A percentile compares a stretch with the other conserved stretches of the same genome.
phyloP scores from a whole-genome alignment of 306 rosid species.

The Canavalia gladiata region DNA sequence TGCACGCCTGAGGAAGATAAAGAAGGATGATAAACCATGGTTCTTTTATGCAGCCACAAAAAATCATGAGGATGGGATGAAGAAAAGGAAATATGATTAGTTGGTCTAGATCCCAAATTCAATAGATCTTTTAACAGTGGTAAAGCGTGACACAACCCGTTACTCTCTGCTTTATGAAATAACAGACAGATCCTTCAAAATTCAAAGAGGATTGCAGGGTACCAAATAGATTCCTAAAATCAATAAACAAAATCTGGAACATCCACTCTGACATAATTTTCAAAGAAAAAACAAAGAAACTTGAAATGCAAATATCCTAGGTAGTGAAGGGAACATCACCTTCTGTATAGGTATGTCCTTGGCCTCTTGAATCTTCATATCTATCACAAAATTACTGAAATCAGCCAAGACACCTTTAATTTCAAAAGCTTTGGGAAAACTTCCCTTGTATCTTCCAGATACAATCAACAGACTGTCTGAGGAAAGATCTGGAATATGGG shows the following conservation, averaged over 20 bases:
- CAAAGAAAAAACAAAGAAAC: background rate
- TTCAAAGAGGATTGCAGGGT: slow-evolving; percentile 19
- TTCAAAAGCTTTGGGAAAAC: slow-evolving; percentile 63
- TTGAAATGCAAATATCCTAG: slow-evolving; percentile 36
- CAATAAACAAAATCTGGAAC: slow-evolving; percentile 24
- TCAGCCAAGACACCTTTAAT: slow-evolving; percentile 74
- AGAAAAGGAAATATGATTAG: background rate
- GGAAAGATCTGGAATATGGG: slow-evolving; percentile 78
- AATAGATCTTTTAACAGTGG: background rate
- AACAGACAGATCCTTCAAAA: slow-evolving; percentile 8
- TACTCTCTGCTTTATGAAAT: slow-evolving; percentile 2
- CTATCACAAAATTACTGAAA: slow-evolving; percentile 56
- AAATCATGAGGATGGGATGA: background rate
- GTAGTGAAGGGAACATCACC: slow-evolving; percentile 56
- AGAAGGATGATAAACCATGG: slow-evolving; percentile 21
- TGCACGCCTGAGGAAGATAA: background rate
- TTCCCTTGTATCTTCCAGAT: slow-evolving; percentile 81
- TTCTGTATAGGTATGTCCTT: slow-evolving; percentile 74
- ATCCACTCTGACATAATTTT: background rate
- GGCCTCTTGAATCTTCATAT: slow-evolving; percentile 65
- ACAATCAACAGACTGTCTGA: slow-evolving; percentile 61
- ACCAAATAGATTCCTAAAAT: slow-evolving; percentile 14
- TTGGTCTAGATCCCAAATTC: background rate
- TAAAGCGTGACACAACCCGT: background rate
- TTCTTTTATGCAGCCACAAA: background rate